Percentiles rank a stretch among this genome's conserved stretches.
Conservation (phyloP, 2,329 filamentous ascomycete species). For the Penicillium sp. region DNA sequence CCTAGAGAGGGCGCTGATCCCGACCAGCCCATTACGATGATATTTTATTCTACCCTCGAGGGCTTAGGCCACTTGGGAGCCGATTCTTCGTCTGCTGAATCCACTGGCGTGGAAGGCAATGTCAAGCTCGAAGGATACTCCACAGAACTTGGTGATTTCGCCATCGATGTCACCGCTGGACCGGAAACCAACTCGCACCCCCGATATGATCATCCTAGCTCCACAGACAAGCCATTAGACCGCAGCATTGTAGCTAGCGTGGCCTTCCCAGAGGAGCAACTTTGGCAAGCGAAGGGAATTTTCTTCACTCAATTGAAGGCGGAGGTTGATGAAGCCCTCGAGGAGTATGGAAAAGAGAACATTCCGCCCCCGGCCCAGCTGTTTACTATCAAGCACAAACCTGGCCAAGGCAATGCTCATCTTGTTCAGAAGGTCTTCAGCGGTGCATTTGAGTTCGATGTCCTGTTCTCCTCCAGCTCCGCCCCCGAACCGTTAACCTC, state of each 20-base stretch:
- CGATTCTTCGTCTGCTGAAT: slow-evolving; percentile 43
- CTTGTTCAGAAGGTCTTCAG: slow-evolving; percentile 85
- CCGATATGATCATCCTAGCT: slow-evolving; percentile 52
- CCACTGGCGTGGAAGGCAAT: slow-evolving; percentile 49
- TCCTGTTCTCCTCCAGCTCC: slow-evolving; percentile 76
- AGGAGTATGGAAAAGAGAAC: slow-evolving; percentile 54
- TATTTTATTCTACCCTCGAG: slow-evolving; percentile 77
- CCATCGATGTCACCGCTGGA: slow-evolving; percentile 66
- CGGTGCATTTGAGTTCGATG: slow-evolving; percentile 82
- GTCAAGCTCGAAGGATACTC: slow-evolving; percentile 65
- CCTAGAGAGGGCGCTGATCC: slow-evolving; percentile 60
- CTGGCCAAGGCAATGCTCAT: slow-evolving; percentile 63
- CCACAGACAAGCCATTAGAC: slow-evolving; percentile 61
- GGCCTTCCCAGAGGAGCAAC: slow-evolving; percentile 54
- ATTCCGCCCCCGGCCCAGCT: slow-evolving; percentile 75
- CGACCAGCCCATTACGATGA: slow-evolving; percentile 63
- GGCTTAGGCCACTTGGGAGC: slow-evolving; percentile 60
- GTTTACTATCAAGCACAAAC: slow-evolving; percentile 63
- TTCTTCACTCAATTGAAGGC: slow-evolving; percentile 56
- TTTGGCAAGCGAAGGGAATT: slow-evolving; percentile 74
- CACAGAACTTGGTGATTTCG: slow-evolving; percentile 66
- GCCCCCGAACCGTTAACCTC: slow-evolving; percentile 47
- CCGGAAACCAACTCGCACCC: slow-evolving; percentile 54
- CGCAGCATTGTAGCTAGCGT: slow-evolving; percentile 66
- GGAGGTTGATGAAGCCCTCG: slow-evolving; percentile 52